A percentile compares a stretch with the other conserved stretches of the same genome.
Evolutionary conservation across 1,139 yeast species (phyloP).

Genomic region (Groenewaldozyma auringiensis): DNA sequence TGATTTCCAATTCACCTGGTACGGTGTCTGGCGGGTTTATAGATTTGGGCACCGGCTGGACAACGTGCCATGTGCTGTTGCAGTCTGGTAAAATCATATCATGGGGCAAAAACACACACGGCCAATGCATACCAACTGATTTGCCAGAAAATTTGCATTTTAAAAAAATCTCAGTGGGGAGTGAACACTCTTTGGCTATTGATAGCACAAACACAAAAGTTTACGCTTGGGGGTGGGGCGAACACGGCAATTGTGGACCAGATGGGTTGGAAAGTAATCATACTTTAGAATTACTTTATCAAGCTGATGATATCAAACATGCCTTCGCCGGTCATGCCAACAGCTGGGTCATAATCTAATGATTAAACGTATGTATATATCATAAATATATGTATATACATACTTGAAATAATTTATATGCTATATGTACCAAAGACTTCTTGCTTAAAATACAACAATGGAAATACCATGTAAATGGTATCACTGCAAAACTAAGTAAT

Average conservation of each 20-base stretch:
- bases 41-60: slow-evolving; percentile 62
- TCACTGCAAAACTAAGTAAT: slow-evolving; percentile 41
- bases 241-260: slow-evolving; percentile 89
- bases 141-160: slow-evolving; percentile 9
- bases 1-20: slow-evolving; percentile 13
- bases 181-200: slow-evolving; percentile 72
- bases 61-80: slow-evolving; percentile 51
- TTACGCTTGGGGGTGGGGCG: slow-evolving; percentile 97
- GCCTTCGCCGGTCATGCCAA: slow-evolving; percentile 18
- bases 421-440: slow-evolving; percentile 67
- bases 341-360: slow-evolving; percentile 15
- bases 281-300: slow-evolving; percentile 3
- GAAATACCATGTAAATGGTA: not conserved
- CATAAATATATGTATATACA: not conserved
- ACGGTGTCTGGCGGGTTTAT: slow-evolving; percentile 11
- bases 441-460: slow-evolving; percentile 58
- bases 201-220: slow-evolving; percentile 31
- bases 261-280: slow-evolving; percentile 9
- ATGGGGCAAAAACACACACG: slow-evolving; percentile 69
- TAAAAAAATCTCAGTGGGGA: slow-evolving; percentile 45
- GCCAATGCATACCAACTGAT: slow-evolving; percentile 45
- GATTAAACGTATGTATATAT: not conserved
- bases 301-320: slow-evolving; percentile 6
- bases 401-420: not conserved
- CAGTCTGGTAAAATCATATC: slow-evolving; percentile 35